Base-by-base conservation (phyloP, 345 rosid species). In the Eutrema heterophyllum region DNA sequence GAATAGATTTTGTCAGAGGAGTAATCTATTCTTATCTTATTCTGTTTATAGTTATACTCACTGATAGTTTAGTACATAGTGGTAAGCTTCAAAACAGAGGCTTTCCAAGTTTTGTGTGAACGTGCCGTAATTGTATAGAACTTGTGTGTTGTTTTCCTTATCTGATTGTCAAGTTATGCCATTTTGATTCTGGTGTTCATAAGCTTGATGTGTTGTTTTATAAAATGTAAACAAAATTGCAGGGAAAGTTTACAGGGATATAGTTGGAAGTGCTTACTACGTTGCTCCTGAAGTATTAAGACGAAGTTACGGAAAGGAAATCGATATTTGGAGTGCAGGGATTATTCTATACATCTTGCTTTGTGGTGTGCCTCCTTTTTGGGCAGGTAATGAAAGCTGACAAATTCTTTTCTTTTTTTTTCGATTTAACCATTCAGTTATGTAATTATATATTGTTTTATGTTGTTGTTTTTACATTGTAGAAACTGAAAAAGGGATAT, bases 211-310 rank as follows among this genome's bases (percentile, higher is more conserved):
- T 59, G 54, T 16, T 48, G n/a, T 4, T 59, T 36, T 48, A 0
- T 49, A 15, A 46, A 70, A 16, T 0, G 59, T 0, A 45, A 29
- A 32, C 1, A 53, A 63, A 32, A 15, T 35, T 66, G 9, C 72
- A 91, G 97, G 93, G 56, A 89, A 87, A 69, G 83, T 79, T 35
- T 87, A 87, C 52, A 86, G 78, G 30, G 88, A 91, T 72, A 84
- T 89, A 56, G 96, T 91, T 8, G 97, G 97, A 33, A 93, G 96
- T 78, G 94, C 98, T 56, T 93, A 91, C 79, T 93, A 91, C 80
- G 87, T 91, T 82, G 97, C 98, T 72, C 97, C 98, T 52, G 97
- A 89, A 78, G 98, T 93, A 27, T 65, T 94, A 67, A 82, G 71
- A 6, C 87, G 98, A 61, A 82, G 84, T 36, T 94, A 94, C 4